Conservation (phyloP, 148 eudicot genomes). For the Diospyros kaki region DNA sequence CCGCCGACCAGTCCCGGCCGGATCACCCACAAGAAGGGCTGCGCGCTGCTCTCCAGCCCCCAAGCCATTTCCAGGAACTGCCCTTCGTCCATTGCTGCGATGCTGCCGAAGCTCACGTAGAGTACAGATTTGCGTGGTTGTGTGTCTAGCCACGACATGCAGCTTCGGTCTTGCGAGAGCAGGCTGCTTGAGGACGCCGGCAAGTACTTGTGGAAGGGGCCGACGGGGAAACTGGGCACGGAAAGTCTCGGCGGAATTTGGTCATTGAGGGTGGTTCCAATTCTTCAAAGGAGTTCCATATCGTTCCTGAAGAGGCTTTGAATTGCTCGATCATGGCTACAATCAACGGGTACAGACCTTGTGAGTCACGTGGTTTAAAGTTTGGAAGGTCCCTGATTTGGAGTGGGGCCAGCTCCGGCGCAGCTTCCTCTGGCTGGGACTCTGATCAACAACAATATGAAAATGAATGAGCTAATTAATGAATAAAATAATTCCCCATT, state of each 20-base stretch:
- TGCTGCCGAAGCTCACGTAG: constrained; percentile 60
- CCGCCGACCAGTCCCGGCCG: constrained; percentile 32
- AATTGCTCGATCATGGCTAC: constrained; percentile 17
- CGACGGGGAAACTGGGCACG: constrained; percentile 33
- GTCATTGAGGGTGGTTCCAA: constrained; percentile 29
- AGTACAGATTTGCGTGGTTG: constrained; percentile 45
- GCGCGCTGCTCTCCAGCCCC: constrained; percentile 44
- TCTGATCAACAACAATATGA: constrained; percentile 7
- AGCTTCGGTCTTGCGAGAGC: constrained; percentile 23
- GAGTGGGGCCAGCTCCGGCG: constrained; percentile 34
- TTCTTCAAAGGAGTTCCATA: constrained; percentile 50
- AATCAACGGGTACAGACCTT: constrained; percentile 10
- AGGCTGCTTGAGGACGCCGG: constrained; percentile 28
- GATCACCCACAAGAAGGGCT: constrained; percentile 62
- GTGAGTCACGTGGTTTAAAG: constrained; percentile 3
- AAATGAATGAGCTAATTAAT: not conserved
- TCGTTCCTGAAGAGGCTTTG: constrained; percentile 38
- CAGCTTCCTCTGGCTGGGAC: constrained; percentile 18
- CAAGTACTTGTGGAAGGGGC: constrained; percentile 39
- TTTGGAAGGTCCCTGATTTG: constrained; percentile 32
- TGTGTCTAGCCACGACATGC: constrained; percentile 50
- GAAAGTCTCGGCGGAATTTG: constrained; percentile 16
- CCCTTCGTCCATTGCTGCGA: constrained; percentile 21
- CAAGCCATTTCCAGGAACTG: constrained; percentile 45
- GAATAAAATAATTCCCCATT: not conserved